phyloP scores from a whole-genome alignment of 306 rosid genomes.

The Vicia faba region DNA sequence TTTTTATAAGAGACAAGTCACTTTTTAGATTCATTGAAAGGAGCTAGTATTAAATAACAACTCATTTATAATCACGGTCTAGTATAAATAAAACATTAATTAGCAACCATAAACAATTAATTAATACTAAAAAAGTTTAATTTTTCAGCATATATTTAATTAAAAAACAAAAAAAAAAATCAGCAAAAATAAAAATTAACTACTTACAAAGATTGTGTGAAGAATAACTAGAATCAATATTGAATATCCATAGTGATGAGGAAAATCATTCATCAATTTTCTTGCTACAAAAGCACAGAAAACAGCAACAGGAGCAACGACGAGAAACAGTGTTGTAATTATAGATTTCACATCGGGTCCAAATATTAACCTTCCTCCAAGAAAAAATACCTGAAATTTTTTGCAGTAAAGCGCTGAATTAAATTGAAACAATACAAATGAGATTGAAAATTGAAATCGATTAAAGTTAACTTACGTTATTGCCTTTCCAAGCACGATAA shows the following conservation, averaged over 20 bases:
- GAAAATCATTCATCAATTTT: slow-evolving; percentile 25
- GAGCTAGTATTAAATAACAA: background rate
- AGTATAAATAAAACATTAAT: background rate
- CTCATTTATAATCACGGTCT: background rate
- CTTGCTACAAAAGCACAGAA: slow-evolving; percentile 25
- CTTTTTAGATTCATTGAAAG: no score
- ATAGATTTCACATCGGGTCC: slow-evolving; percentile 91
- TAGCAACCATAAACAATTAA: background rate
- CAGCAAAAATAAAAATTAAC: background rate
- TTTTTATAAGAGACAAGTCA: no score
- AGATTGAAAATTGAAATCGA: background rate
- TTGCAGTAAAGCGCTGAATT: background rate
- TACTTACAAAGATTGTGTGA: slow-evolving; percentile 16
- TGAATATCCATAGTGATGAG: slow-evolving; percentile 22
- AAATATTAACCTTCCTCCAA: slow-evolving; percentile 84
- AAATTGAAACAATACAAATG: background rate
- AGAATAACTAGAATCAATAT: slow-evolving; percentile 10
- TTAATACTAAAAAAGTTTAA: background rate
- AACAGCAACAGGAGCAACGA: slow-evolving; percentile 61
- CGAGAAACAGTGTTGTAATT: slow-evolving; percentile 64
- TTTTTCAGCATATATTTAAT: background rate
- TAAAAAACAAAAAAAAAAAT: no score
- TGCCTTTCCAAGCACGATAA: slow-evolving; percentile 86
- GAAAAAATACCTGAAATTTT: slow-evolving; percentile 81
- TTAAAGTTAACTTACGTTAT: slow-evolving; percentile 57